Evolutionary conservation across 2,329 filamentous ascomycete species (phyloP).

Genomic region (Diaporthe australafricana): DNA sequence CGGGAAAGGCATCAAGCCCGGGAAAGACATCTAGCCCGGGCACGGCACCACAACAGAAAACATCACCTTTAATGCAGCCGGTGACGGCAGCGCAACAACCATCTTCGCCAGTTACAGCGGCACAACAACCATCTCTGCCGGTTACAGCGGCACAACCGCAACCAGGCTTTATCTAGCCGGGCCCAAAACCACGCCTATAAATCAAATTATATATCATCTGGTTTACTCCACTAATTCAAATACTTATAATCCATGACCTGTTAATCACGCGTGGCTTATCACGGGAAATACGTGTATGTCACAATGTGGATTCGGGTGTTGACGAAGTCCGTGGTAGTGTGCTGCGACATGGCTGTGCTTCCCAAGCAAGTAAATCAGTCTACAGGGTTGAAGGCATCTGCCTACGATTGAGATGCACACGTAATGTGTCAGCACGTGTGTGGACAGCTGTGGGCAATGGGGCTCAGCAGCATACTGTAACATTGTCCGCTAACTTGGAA

Average conservation of each 20-base stretch:
- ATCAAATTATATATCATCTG: neutral
- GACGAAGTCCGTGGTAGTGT: too few species aligned
- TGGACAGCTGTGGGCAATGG: too few species aligned
- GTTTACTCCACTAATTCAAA: constrained; percentile 4
- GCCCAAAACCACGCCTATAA: neutral
- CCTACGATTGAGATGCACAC: too few species aligned
- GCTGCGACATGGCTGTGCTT: too few species aligned
- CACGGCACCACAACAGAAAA: constrained; percentile 33
- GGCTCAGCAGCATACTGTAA: too few species aligned
- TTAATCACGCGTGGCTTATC: neutral
- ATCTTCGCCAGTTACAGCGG: constrained; percentile 12
- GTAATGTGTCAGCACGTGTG: too few species aligned
- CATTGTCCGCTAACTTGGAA: too few species aligned
- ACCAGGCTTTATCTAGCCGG: constrained; percentile 25
- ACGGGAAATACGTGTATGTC: too few species aligned
- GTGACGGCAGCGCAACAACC: constrained; percentile 20
- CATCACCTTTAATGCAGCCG: neutral
- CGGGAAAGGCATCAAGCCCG: constrained; percentile 46
- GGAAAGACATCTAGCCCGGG: constrained; percentile 44
- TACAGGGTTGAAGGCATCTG: too few species aligned
- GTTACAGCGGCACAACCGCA: constrained; percentile 26
- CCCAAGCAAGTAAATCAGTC: too few species aligned
- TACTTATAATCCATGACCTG: neutral
- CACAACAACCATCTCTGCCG: constrained; percentile 15
- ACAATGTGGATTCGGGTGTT: too few species aligned